Conservation (phyloP, 176 grass and related monocot genomes). For the Triticum dicoccoides region DNA sequence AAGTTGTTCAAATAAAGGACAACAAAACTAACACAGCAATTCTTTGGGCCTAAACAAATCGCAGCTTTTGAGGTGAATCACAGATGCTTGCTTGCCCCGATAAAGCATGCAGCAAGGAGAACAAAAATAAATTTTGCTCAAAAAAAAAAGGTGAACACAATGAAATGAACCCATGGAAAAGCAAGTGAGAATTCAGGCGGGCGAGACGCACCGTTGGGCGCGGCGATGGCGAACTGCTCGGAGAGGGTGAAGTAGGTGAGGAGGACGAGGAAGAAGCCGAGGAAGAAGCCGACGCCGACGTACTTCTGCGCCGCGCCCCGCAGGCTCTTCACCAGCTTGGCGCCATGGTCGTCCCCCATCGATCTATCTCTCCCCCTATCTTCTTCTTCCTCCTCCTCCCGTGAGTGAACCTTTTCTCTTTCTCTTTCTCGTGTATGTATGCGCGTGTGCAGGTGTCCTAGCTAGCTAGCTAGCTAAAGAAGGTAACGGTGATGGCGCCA, state of each 20-base stretch:
- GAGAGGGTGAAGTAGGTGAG: constrained; percentile 72
- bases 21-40: not conserved
- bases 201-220: constrained; percentile 55
- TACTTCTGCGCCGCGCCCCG: constrained; percentile 53
- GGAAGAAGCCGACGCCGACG: constrained; percentile 51
- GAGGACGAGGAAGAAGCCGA: constrained; percentile 80
- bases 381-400: too few species aligned
- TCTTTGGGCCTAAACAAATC: not conserved
- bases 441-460: not conserved
- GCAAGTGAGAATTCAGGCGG: not conserved
- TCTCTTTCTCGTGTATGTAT: not conserved
- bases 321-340: constrained; percentile 58
- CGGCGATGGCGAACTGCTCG: constrained; percentile 63
- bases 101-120: not conserved
- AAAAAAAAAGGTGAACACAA: not conserved
- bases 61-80: not conserved
- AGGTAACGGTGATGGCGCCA: constrained; percentile 4
- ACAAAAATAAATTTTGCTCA: too few species aligned
- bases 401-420: not conserved
- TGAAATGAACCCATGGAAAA: not conserved
- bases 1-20: not conserved
- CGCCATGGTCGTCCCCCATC: constrained; percentile 44
- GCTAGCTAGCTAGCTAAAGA: not conserved
- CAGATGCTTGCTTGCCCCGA: not conserved
- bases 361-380: constrained; percentile 13